A percentile compares a stretch with the other conserved stretches of the same genome.
Conservation (phyloP, 1,284 basidiomycete genomes). For the Ganoderma meredithae region DNA sequence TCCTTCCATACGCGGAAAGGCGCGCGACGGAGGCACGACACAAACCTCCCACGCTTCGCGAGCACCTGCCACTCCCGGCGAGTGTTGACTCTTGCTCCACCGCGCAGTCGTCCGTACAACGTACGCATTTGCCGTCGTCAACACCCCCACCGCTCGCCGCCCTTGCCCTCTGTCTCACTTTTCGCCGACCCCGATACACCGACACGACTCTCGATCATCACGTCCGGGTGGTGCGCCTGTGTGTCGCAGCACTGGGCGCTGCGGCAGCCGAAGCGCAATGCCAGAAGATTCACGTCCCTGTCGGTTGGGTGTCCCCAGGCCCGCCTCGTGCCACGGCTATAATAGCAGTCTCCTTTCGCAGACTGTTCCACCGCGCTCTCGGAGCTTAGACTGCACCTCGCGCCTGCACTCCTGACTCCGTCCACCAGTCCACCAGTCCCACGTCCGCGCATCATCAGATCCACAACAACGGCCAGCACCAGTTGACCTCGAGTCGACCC, state of each 20-base stretch:
- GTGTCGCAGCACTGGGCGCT: neutral
- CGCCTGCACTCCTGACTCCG: neutral
- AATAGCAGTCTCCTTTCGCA: conserved; percentile 20
- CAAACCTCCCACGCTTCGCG: neutral
- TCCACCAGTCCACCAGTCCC: neutral
- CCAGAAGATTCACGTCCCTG: conserved; percentile 7
- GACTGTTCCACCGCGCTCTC: neutral
- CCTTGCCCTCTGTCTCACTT: neutral
- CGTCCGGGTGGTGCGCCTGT: neutral
- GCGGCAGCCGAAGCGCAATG: conserved; percentile 15
- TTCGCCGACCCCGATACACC: neutral
- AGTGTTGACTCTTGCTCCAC: neutral
- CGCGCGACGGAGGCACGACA: neutral
- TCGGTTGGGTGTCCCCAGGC: neutral
- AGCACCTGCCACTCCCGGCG: neutral
- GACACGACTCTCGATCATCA: neutral
- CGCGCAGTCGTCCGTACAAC: neutral
- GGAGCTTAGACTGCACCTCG: neutral
- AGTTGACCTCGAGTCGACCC: too few relatives aligned
- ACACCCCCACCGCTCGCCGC: conserved; percentile 1
- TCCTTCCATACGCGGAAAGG: neutral
- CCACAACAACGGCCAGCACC: neutral
- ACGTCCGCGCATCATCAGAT: neutral
- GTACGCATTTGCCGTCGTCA: neutral
- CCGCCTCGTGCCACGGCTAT: conserved; percentile 30